Evolutionary conservation across 805 yeast genomes (phyloP).

Genomic region (Yarrowia sp.): DNA sequence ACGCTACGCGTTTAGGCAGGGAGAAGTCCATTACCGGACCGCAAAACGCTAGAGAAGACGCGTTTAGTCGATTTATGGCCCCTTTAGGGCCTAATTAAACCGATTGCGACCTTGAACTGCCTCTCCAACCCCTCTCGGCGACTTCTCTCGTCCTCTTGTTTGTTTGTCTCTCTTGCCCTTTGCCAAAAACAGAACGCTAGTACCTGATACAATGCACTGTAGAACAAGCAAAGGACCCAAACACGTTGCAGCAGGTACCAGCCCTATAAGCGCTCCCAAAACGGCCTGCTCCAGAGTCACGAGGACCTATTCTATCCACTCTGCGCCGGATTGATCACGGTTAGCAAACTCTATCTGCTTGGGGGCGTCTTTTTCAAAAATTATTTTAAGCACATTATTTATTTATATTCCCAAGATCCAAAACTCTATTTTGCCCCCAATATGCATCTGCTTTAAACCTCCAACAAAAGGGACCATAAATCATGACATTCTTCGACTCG

Average conservation of each 20-base stretch:
- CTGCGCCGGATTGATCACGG: neutral
- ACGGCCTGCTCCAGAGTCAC: too few species aligned
- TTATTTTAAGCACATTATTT: neutral
- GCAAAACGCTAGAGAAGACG: too few species aligned
- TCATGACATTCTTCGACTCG: conserved; percentile 17
- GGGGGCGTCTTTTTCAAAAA: neutral
- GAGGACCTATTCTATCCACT: too few species aligned
- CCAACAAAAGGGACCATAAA: neutral
- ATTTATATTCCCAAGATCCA: neutral
- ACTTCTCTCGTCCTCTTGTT: too few species aligned
- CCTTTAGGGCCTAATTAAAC: neutral
- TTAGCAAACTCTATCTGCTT: neutral
- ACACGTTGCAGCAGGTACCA: neutral
- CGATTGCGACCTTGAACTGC: neutral
- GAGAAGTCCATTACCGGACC: too few species aligned
- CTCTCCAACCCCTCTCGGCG: too few species aligned
- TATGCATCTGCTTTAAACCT: conserved; percentile 9
- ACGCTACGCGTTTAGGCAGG: too few species aligned
- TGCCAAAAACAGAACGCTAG: neutral
- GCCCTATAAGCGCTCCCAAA: neutral
- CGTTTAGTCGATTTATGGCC: too few species aligned
- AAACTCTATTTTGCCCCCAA: neutral
- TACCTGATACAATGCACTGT: neutral
- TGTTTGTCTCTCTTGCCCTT: too few species aligned
- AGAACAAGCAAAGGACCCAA: neutral